Evolutionary conservation across 2,329 filamentous ascomycete species (phyloP).

Genomic region (Trichoderma pleuroti): DNA sequence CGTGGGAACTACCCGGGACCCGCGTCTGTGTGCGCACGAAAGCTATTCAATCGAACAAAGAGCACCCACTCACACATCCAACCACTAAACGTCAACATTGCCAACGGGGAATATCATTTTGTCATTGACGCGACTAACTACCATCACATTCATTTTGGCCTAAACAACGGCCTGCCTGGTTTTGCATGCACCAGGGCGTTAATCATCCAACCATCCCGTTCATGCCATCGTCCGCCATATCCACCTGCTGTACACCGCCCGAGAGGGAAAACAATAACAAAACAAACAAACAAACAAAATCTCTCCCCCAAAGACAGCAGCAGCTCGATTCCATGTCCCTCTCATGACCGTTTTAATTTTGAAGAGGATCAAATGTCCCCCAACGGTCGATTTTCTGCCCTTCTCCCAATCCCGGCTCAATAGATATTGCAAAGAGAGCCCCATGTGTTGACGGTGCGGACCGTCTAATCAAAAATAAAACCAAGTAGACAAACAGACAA

Average conservation of each 20-base stretch:
- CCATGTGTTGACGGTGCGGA: neutral
- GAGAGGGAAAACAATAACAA: neutral
- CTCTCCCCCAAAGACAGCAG: neutral
- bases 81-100: neutral
- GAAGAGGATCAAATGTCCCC: neutral
- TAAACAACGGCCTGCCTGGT: neutral
- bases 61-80: neutral
- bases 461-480: constrained; percentile 9
- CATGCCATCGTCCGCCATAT: constrained; percentile 10
- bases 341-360: neutral
- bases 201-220: constrained; percentile 17
- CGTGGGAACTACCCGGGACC: neutral
- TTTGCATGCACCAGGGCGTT: neutral
- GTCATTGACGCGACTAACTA: constrained; percentile 17
- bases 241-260: constrained; percentile 16
- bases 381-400: neutral
- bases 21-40: neutral
- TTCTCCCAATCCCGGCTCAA: neutral
- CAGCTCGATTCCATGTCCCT: constrained; percentile 7
- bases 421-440: neutral
- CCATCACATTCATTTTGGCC: constrained; percentile 13
- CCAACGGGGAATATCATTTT: constrained; percentile 4
- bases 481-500: neutral
- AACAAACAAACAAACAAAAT: constrained; percentile 9
- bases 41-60: neutral